A percentile compares a stretch with the other conserved stretches of the same genome.
phyloP scores from a whole-genome alignment of 345 rosid genomes.

The Aquilaria yunnanensis region DNA sequence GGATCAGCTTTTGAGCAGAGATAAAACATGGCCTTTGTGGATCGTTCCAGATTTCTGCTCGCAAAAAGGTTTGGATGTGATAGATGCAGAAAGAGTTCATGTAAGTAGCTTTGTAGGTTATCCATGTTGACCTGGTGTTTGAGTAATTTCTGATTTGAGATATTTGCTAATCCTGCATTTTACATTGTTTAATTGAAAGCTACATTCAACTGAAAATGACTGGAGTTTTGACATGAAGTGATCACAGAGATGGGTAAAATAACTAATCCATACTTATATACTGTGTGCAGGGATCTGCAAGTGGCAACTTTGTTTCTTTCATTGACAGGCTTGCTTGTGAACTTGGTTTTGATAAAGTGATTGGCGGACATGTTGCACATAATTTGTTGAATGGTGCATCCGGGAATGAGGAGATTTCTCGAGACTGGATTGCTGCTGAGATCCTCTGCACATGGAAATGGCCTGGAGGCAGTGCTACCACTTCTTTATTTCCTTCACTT shows the following conservation, averaged over 20 bases:
- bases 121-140: too few species aligned
- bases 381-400: not conserved
- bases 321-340: slow-evolving; percentile 57
- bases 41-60: slow-evolving; percentile 38
- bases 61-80: slow-evolving; percentile 13
- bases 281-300: slow-evolving; percentile 45
- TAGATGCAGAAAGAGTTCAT: slow-evolving; percentile 11
- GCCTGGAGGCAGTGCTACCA: slow-evolving; percentile 73
- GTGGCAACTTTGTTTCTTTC: slow-evolving; percentile 55
- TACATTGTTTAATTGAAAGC: too few species aligned
- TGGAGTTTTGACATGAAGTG: too few species aligned
- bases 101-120: slow-evolving; percentile 31
- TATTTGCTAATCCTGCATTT: too few species aligned
- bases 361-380: slow-evolving; percentile 25
- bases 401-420: slow-evolving; percentile 25
- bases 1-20: slow-evolving; percentile 58
- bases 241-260: too few species aligned
- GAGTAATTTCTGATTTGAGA: too few species aligned
- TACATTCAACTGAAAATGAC: too few species aligned
- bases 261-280: slow-evolving; percentile 4
- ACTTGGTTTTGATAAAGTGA: slow-evolving; percentile 53
- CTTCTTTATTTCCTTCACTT: slow-evolving; percentile 68
- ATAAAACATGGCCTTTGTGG: slow-evolving; percentile 80
- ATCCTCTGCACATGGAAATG: slow-evolving; percentile 91
- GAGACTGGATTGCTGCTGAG: slow-evolving; percentile 92